Conservation (phyloP, 2,329 filamentous ascomycete species). For the Apiospora koreana region DNA sequence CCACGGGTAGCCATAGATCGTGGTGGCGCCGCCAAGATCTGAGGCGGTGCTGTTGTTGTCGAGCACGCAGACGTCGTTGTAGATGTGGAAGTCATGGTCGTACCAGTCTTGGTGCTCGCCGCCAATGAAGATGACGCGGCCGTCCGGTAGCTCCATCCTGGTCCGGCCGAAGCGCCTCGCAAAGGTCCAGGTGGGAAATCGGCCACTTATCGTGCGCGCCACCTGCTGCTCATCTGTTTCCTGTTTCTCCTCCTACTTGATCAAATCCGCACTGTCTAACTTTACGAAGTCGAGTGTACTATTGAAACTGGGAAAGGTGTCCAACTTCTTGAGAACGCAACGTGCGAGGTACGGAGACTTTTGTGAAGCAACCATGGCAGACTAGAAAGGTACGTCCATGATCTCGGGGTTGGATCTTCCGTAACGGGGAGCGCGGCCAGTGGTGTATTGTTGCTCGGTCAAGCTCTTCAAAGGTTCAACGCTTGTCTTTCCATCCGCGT, state of each 20-base stretch:
- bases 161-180: not conserved
- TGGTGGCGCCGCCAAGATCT: not conserved
- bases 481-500: too few relatives aligned
- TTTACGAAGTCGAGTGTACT: not conserved
- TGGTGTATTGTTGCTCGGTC: not conserved
- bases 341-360: not conserved
- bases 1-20: not conserved
- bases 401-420: not conserved
- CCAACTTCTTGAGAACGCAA: not conserved
- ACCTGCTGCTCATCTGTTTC: not conserved
- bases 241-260: not conserved
- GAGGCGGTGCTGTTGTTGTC: not conserved
- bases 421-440: not conserved
- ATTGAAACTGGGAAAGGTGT: not conserved
- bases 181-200: not conserved
- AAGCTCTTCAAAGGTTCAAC: not conserved
- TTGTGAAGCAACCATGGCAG: not conserved
- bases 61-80: not conserved
- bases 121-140: not conserved
- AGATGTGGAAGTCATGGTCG: not conserved
- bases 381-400: not conserved
- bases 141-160: not conserved
- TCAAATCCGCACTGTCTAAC: not conserved
- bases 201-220: not conserved
- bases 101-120: not conserved